Conservation (phyloP, 1,284 basidiomycete species). For the Chalciporus sp. region DNA sequence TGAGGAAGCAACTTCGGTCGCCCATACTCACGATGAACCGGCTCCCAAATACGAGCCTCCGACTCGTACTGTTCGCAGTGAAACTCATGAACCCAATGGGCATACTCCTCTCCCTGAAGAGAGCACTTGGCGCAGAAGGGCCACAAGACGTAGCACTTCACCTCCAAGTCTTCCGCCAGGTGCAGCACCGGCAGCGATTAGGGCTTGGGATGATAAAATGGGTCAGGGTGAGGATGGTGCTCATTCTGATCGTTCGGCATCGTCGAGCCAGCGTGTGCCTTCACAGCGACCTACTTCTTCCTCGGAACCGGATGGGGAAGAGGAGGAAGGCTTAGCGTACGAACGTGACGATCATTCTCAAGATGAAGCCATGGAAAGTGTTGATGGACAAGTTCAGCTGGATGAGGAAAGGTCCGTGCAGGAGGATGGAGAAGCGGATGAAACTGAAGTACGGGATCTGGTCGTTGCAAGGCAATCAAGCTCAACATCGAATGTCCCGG, state of each 20-base stretch:
- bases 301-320: conserved; percentile 37
- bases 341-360: conserved; percentile 21
- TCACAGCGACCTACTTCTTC: conserved; percentile 39
- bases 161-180: conserved; percentile 37
- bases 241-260: conserved; percentile 39
- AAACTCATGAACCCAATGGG: conserved; percentile 3
- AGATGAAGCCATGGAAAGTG: conserved; percentile 8
- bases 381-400: conserved; percentile 14
- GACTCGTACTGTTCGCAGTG: conserved; percentile 1
- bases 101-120: conserved; percentile 10
- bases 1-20: conserved; percentile 25
- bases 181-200: conserved; percentile 37
- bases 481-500: not conserved
- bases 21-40: conserved; percentile 25
- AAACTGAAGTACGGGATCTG: not conserved
- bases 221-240: conserved; percentile 34
- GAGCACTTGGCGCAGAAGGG: conserved; percentile 21
- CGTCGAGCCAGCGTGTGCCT: conserved; percentile 33
- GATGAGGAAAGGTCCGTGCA: conserved; percentile 15
- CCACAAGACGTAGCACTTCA: conserved; percentile 31
- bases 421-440: conserved; percentile 12
- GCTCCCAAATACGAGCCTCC: conserved; percentile 31
- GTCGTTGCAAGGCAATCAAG: not conserved
- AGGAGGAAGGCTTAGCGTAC: conserved; percentile 28
- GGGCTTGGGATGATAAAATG: conserved; percentile 35